Evolutionary conservation across 805 yeast genomes (phyloP), one percentile per base, ranked within the genome.

Genomic region (Gaillardinia entomophila): DNA sequence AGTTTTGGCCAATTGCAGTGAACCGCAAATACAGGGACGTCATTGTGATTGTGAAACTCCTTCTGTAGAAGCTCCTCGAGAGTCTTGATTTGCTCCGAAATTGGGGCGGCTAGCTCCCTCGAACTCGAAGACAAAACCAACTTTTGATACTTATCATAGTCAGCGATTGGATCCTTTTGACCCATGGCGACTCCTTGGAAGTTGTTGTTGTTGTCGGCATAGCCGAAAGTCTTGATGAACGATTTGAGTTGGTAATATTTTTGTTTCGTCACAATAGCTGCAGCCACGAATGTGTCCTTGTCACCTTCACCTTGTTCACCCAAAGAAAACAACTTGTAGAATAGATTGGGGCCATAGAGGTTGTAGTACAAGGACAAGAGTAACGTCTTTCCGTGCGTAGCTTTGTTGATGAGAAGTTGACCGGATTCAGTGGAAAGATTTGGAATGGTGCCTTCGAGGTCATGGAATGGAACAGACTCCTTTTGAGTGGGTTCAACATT

Each of bases 381-480:
- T 32, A 82, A 56, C 3, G 82, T 71, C 43, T 62, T 60, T 30
- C 74, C 72, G 48, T 82, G 88, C 1, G 68, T 62, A 24, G 56
- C 59, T 52, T 79, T 81, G 45, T 75, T 71, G 30, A 81, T 65
- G 32, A 78, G 48, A 34, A 82, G 48, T 49, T 81, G 84, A 3
- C 88, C 89, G 1, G 82, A 73, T 55, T 81, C 88, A 3, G 84
- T 68, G 0, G 87, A 74, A 35, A 75, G 70, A 44, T 53, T 31
- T 6, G 39, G 38, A 6, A 34, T 24, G 2, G 38, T 23, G 3
- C 41, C 41, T 12, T 34, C 26, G 12, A 34, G 29, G 14, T 37
- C 41, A 26, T 37, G 41, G 28, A 13, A 37, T 8, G 31, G 28
- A 11, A 31, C 46, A 4, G 34, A 24, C 3, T 31, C 35, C 16